Evolutionary conservation across 768 basidiomycete genomes (phyloP).

Genomic region (Russula ochroleuca): DNA sequence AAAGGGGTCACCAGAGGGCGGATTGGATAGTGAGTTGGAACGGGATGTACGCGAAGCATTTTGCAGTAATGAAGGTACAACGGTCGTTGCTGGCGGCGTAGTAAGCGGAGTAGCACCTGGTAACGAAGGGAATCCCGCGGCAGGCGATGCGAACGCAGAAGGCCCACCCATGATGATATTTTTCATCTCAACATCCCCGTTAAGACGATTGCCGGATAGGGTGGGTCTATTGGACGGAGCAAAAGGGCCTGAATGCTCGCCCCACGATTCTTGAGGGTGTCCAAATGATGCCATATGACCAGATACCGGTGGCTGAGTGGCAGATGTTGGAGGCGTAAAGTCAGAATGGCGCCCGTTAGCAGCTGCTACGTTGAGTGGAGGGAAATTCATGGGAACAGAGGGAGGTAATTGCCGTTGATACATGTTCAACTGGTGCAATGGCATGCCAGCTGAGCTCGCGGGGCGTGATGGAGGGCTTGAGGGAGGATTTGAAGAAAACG

Average conservation of each 20-base stretch:
- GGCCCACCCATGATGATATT: conserved; percentile 18
- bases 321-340: conserved; percentile 28
- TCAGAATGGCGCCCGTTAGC: conserved; percentile 27
- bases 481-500: conserved; percentile 27
- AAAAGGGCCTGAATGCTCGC: conserved; percentile 18
- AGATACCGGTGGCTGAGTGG: conserved; percentile 29
- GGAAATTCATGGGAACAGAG: conserved; percentile 26
- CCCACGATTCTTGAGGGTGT: conserved; percentile 29
- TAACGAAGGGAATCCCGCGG: conserved; percentile 36
- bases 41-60: conserved; percentile 31
- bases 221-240: conserved; percentile 32
- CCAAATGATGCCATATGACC: conserved; percentile 35
- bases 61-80: conserved; percentile 26
- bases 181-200: conserved; percentile 27
- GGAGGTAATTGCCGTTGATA: conserved; percentile 13
- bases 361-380: conserved; percentile 29
- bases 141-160: conserved; percentile 28
- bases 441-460: conserved; percentile 34
- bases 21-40: conserved; percentile 35
- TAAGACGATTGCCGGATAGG: conserved; percentile 31
- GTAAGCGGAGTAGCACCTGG: conserved; percentile 22
- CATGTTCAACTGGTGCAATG: conserved; percentile 29
- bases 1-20: conserved; percentile 31
- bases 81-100: conserved; percentile 24
- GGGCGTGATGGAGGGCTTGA: conserved; percentile 34